Base-by-base conservation (phyloP, 352 stramenopile species). In the Phytophthora europaea region DNA sequence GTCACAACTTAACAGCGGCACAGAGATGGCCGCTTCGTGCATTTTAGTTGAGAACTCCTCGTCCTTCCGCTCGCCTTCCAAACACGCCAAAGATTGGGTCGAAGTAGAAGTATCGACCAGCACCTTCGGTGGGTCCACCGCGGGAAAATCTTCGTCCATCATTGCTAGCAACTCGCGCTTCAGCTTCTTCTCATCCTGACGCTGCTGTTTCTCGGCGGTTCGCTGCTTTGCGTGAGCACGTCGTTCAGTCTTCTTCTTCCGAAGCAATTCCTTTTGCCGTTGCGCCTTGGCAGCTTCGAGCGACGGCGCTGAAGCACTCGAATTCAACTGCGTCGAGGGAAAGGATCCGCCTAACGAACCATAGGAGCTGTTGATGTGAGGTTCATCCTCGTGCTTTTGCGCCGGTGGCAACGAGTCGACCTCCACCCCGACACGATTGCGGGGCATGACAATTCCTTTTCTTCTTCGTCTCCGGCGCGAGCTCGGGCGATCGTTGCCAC, bases 211-310 rank as follows among this genome's bases (percentile, higher is more conserved):
- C 53, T 84, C 75, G 12, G 55, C 61, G 2, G 63, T 54, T 23
- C 83, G 68, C 18, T 84, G 73, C 40, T 82, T 85, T 22, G 80
- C 82, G 15, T 88, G 76, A 1, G 79, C 80, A 13, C 83, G 76
- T 54, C 80, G 72, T 45, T 90, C 80, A 5, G 72, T 73, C 38
- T 85, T 85, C 50, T 90, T 90, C 72, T 86, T 87, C 3, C 63
- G 59, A 2, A 90, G 57, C 18, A 82, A 62, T 18, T 90, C 81
- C 62, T 83, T 84, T 48, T 88, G 82, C 9, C 72, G 71, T 51
- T 79, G 73, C 3, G 73, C 66, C 43, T 71, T 76, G 61, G 61
- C 64, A 52, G 48, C 62, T 70, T 79, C 74, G 18, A 78, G 31
- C 12, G 68, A 59, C 15, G 45, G 9, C 7, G 59, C 15, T 12